Base-by-base conservation (phyloP, 2,329 filamentous ascomycete genomes). In the Aspergillus ibericus region DNA sequence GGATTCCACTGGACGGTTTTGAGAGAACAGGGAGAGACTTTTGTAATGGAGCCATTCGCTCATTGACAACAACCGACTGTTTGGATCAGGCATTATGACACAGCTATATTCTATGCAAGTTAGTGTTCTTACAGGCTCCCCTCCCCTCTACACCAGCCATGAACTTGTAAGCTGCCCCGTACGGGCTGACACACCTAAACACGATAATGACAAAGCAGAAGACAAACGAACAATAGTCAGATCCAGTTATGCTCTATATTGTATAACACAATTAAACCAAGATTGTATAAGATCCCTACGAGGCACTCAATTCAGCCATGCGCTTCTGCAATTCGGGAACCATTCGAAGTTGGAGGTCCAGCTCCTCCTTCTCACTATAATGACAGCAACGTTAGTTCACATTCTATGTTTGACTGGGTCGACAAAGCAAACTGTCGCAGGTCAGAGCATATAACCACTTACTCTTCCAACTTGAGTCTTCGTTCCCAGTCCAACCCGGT, bases 241-340 rank as follows among this genome's bases (percentile, higher is more conserved):
- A 3, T 16, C 44, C 38, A 22, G 13, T 13, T 48, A 48, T 16
- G 18, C 44, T 48, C 25, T 48, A 32, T 48, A 48, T 38, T 18
- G n/a, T 20, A 36, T 34, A 48, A 22, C 6, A 20, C 10, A 29
- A 27, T 35, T 2, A 8, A 36, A 29, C 35, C 13, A 18, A 34
- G 10, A 38, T n/a, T 2, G 20, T 16, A 55, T 15, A 6, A 40
- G 42, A 16, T 38, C 16, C 53, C 47, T 69, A 76, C 18, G 46
- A 61, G 32, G 81, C 81, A 56, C 82, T 90, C 75, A 98, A 78
- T 77, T 98, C 93, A 15, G 82, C 86, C 71, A 98, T 87, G 56
- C 95, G 83, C 73, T 88, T 88, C 82, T 97, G 89, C 64, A 96
- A 84, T 70, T 96, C 93, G 0, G 92, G 92, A 8, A 98, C 90